Base-by-base conservation (phyloP, 805 yeast species). In the Lachancea waltii region DNA sequence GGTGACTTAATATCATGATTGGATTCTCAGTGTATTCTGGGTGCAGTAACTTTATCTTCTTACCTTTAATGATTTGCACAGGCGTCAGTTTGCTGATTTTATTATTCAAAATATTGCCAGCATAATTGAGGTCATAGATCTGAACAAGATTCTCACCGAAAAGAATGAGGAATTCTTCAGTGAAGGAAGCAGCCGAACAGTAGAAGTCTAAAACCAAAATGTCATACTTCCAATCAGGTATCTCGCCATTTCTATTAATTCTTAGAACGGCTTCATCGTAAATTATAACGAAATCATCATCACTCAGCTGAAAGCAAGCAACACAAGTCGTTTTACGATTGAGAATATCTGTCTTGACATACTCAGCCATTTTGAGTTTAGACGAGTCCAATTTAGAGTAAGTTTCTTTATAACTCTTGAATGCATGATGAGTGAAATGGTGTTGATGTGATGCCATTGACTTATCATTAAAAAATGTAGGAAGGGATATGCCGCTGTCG, bases 211-310 rank as follows among this genome's bases (percentile, higher is more conserved):
- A 55, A 5, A 68, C 69, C 33, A 69, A 47, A 5, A 68, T 60
- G 44, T 64, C 68, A 7, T 51, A 48, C 29, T 59, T 62, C 48
- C 63, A 57, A 26, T 61, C 51, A 7, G 74, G 68, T 26, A 78
- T 63, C 44, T 69, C 69, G 3, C 84, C 84, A 28, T 69, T 65
- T 33, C 72, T 70, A 53, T 81, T 77, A 41, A 79, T 70, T 41
- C 78, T 78, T 2, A 85, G 64, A 3, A 85, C 86, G 49, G 81
- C 78, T 37, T 77, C 78, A 40, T 73, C 82, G 62, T 83, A 85
- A 25, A 83, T 81, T 32, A 83, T 56, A 10, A 83, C 58, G 37
- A 79, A 73, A 36, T 74, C 74, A 10, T 66, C 61, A 33, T 75
- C 73, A 7, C 67, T 58, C n/a, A 81, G 64, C 49, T 75, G 75